Conservation (phyloP, 345 rosid genomes). For the Lenwebbia sp. region DNA sequence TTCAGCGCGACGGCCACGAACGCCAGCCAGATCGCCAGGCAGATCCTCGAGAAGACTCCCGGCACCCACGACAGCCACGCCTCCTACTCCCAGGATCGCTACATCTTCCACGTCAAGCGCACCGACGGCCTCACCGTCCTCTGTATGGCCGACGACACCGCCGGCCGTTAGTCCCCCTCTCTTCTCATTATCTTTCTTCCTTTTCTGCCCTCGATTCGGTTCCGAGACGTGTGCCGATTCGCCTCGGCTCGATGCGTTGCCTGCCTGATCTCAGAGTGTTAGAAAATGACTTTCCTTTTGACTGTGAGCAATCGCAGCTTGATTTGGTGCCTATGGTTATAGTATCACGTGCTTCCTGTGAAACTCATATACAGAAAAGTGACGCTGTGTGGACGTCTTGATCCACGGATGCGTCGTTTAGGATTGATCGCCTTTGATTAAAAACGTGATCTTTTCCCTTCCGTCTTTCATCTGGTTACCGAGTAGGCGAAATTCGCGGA, state of each 20-base stretch:
- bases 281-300: not conserved
- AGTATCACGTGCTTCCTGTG: not conserved
- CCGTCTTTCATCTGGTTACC: not conserved
- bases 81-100: slow-evolving; percentile 94
- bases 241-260: not conserved
- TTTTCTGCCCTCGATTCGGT: not conserved
- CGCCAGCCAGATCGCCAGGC: slow-evolving; percentile 70
- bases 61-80: slow-evolving; percentile 62
- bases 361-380: not conserved
- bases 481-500: not conserved
- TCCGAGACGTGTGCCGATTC: not conserved
- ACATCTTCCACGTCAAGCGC: slow-evolving; percentile 83
- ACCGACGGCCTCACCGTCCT: slow-evolving; percentile 97
- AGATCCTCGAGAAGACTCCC: slow-evolving; percentile 76
- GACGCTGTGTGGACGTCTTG: not conserved
- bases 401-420: not conserved
- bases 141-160: slow-evolving; percentile 93
- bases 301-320: not conserved
- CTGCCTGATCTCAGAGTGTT: not conserved
- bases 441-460: not conserved
- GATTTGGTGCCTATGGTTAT: not conserved
- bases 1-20: slow-evolving; percentile 64
- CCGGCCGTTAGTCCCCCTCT: slow-evolving; percentile 45
- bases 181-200: not conserved
- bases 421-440: not conserved